phyloP scores from a whole-genome alignment of 768 basidiomycete genomes.

The Cantharellus anzutake region DNA sequence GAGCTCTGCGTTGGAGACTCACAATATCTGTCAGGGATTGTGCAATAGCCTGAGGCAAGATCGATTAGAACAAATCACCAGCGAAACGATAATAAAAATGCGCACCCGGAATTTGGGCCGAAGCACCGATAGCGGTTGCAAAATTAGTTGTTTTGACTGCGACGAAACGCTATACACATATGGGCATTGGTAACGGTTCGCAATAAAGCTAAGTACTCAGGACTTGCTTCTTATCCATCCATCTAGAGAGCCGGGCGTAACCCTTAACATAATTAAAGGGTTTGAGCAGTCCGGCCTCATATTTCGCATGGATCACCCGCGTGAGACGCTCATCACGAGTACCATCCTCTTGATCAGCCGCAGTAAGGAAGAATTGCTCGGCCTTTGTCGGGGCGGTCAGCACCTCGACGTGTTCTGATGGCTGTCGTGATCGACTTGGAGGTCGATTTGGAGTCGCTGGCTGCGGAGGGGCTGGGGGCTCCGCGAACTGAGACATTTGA shows the following conservation, averaged over 20 bases:
- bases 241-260: constrained; percentile 73
- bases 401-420: constrained; percentile 17
- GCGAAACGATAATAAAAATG: not conserved
- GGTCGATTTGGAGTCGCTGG: not conserved
- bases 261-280: constrained; percentile 97
- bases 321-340: constrained; percentile 78
- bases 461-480: not conserved
- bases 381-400: constrained; percentile 62
- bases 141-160: constrained; percentile 78
- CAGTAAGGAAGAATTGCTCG: constrained; percentile 78
- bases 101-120: constrained; percentile 69
- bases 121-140: constrained; percentile 72
- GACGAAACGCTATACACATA: constrained; percentile 52
- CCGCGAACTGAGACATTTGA: constrained; percentile 18
- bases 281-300: constrained; percentile 85
- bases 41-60: not conserved
- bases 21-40: constrained; percentile 73
- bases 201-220: not conserved
- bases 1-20: constrained; percentile 12
- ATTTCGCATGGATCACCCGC: constrained; percentile 86
- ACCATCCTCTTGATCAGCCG: constrained; percentile 85
- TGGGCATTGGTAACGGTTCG: not conserved
- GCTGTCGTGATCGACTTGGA: constrained; percentile 8
- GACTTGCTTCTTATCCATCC: constrained; percentile 85
- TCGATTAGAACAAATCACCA: not conserved